A percentile compares a stretch with the other conserved stretches of the same genome.
These are phyloP conservation scores for Allium sativum DNA, from an alignment of 106 monocot species.

Conservation along the genomic window DNA sequence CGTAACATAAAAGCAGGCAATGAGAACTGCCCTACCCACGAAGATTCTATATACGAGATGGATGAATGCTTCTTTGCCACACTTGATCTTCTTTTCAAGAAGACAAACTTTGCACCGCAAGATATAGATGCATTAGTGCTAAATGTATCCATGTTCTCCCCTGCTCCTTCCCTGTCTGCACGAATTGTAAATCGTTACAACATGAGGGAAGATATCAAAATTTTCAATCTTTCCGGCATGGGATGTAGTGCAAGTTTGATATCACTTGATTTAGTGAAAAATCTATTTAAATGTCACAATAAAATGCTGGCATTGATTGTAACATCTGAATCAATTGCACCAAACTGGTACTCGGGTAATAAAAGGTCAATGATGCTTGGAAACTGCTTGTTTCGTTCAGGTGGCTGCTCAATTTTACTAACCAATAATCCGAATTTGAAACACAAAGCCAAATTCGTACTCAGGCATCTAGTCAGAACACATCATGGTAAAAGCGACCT, in stretches of 20 bases:
- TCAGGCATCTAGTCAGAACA: constrained; percentile 50
- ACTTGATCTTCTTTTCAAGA: constrained; percentile 41
- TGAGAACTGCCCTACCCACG: constrained; percentile 29
- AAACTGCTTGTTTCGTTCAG: constrained; percentile 88
- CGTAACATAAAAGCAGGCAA: constrained; percentile 40
- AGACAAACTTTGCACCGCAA: constrained; percentile 24
- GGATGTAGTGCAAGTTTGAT: constrained; percentile 64
- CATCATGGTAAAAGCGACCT: constrained; percentile 21
- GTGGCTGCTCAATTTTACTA: constrained; percentile 64
- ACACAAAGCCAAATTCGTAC: constrained; percentile 27
- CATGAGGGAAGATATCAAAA: constrained; percentile 60
- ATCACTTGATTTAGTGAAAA: constrained; percentile 35
- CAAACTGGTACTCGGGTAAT: constrained; percentile 72
- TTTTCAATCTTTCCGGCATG: constrained; percentile 76
- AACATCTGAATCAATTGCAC: constrained; percentile 68
- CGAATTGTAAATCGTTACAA: constrained; percentile 43
- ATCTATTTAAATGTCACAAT: constrained; percentile 16
- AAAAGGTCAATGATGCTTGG: constrained; percentile 72
- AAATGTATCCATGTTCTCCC: constrained; percentile 71
- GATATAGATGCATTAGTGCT: constrained; percentile 60
- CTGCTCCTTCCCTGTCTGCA: constrained; percentile 48
- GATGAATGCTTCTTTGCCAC: constrained; percentile 45
- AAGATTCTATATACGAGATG: constrained; percentile 60
- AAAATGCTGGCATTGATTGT: constrained; percentile 46
- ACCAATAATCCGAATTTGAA: constrained; percentile 26